These are phyloP conservation scores for Cokeromyces recurvatus DNA, from an alignment of 371 early-diverging fungal species.

Conservation along the genomic window DNA sequence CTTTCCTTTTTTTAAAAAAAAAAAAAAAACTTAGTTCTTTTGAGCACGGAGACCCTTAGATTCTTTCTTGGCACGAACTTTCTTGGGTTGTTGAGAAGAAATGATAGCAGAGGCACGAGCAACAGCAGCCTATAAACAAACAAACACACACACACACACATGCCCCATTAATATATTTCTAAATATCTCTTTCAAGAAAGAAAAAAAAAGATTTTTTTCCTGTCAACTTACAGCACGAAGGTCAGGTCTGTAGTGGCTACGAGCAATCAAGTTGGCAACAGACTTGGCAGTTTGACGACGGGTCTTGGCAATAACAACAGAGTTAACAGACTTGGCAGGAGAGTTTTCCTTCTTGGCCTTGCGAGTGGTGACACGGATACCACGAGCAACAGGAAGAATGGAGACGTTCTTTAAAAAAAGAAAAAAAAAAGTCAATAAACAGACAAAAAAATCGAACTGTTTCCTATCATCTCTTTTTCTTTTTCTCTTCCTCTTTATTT, in stretches of 20 bases:
- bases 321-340: conserved; percentile 52
- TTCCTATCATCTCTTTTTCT: conserved; percentile 1
- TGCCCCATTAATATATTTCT: no score
- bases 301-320: conserved; percentile 59
- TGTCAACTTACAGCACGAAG: conserved; percentile 63
- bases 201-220: no score
- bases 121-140: conserved; percentile 62
- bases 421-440: not conserved
- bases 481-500: not conserved
- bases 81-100: conserved; percentile 58
- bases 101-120: conserved; percentile 77
- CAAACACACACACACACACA: no score
- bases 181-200: no score
- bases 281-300: conserved; percentile 67
- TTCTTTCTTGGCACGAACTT: conserved; percentile 54
- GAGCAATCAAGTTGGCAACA: conserved; percentile 67
- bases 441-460: no score
- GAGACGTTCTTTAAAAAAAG: conserved; percentile 50
- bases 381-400: conserved; percentile 59
- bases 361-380: conserved; percentile 60
- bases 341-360: conserved; percentile 58
- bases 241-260: conserved; percentile 71
- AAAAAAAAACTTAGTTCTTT: conserved; percentile 35
- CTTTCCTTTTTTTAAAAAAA: no score
- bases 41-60: conserved; percentile 26